Conservation (phyloP, 2,329 filamentous ascomycete species). For the Diaporthe citrichinensis region DNA sequence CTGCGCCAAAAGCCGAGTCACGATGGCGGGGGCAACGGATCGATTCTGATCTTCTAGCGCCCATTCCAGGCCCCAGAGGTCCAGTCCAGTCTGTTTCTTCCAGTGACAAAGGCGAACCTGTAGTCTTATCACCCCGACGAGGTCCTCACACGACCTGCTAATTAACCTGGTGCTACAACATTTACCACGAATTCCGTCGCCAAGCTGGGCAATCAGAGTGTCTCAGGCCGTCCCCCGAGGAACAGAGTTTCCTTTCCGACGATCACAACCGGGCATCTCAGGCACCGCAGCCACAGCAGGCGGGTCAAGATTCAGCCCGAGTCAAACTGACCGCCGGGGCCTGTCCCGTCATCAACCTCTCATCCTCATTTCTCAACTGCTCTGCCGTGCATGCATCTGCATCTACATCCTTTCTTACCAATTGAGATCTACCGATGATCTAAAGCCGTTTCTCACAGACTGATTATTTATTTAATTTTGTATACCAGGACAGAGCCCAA, state of each 20-base stretch:
- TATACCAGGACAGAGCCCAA: neutral
- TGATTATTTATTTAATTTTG: neutral
- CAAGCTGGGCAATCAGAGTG: neutral
- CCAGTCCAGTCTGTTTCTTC: neutral
- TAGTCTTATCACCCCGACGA: neutral
- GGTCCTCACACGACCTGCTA: neutral
- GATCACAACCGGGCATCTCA: neutral
- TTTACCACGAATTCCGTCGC: neutral
- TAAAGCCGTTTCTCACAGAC: neutral
- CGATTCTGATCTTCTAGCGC: conserved; percentile 8
- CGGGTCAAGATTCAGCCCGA: conserved; percentile 16
- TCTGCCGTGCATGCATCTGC: neutral
- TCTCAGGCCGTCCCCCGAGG: conserved; percentile 18
- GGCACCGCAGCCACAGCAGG: neutral
- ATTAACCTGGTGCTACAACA: neutral
- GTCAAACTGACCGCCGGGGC: conserved; percentile 5
- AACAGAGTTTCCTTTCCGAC: conserved; percentile 1
- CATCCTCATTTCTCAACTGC: neutral
- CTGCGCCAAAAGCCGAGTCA: conserved; percentile 14
- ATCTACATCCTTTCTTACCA: neutral
- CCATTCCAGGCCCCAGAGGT: conserved; percentile 3
- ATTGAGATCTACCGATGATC: neutral
- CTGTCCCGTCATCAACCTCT: neutral
- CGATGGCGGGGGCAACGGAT: conserved; percentile 13
- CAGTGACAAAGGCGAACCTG: neutral